Evolutionary conservation across 495 filamentous ascomycete genomes (phyloP), one percentile per base, ranked within the genome.

Genomic region (Penicillium lagena): DNA sequence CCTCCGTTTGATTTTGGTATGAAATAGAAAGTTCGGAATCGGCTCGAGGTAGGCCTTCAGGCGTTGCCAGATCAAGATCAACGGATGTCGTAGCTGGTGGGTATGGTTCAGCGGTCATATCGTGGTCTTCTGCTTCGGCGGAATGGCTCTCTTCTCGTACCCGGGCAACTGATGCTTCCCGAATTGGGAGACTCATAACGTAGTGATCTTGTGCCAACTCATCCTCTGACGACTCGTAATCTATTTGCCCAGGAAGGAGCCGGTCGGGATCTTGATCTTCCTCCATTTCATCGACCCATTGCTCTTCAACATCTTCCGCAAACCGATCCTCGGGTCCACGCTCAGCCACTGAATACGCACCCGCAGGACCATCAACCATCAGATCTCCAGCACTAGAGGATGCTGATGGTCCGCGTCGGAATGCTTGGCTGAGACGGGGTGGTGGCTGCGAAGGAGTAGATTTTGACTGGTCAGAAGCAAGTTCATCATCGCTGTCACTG

Each of bases 401-500:
- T 10, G 7, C n/a, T 2, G 32, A 34, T 6, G 5, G 32, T 2
- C 32, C 7, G 10, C 5, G 10, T 10, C n/a, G 32, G n/a, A 11
- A 40, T 40, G 17, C 39, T 31, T 11, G 35, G 30, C 4, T 42
- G 42, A 9, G 9, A 31, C 11, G 35, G 40, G 6, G 40, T 12
- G 4, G 34, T 5, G 9, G 29, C 30, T 34, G 35, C 2, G 32
- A 34, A 11, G 32, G 32, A 12, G 7, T 34, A 34, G 32, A 10
- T 12, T 11, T 37, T 30, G 43, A 45, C 9, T 35, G 30, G 17
- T 51, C 37, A 12, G 55, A 40, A 17, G 52, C 46, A 33, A 49
- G 42, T 37, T 73, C 70, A 33, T 70, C 66, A 28, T 71, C 66
- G 42, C 64, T 71, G 37, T 73, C 68, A 49, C 66, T 69, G 35